These are phyloP conservation scores for Pontederia paniculata DNA, from an alignment of 176 grass and related monocot species.

Conservation along the genomic window DNA sequence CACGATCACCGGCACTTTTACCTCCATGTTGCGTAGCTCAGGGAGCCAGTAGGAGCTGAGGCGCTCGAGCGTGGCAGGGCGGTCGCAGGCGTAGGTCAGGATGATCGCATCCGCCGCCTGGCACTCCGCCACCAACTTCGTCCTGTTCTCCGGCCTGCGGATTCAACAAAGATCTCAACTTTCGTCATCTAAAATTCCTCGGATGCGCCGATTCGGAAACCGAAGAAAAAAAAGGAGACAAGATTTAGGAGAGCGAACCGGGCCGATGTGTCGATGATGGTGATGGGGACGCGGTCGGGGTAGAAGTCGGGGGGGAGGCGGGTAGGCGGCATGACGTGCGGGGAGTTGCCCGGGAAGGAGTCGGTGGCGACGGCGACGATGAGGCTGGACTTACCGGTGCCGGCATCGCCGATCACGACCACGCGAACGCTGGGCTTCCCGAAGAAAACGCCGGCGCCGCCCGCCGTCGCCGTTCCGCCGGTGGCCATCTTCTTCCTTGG, in stretches of 20 bases:
- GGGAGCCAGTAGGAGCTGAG: conserved; percentile 89
- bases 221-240: not conserved
- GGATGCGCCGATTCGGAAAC: not conserved
- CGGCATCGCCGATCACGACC: conserved; percentile 69
- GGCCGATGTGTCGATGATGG: conserved; percentile 82
- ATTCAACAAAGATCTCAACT: no score
- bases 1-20: conserved; percentile 72
- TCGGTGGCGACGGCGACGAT: conserved; percentile 73
- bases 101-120: conserved; percentile 74
- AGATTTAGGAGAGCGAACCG: conserved; percentile 27
- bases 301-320: conserved; percentile 82
- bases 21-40: conserved; percentile 70
- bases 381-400: conserved; percentile 89
- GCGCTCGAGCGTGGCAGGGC: conserved; percentile 60
- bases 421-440: conserved; percentile 64
- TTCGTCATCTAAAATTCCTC: not conserved
- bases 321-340: conserved; percentile 56
- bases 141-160: conserved; percentile 68
- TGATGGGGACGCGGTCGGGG: conserved; percentile 89
- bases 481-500: conserved; percentile 27
- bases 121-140: conserved; percentile 81
- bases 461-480: conserved; percentile 20
- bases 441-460: conserved; percentile 30
- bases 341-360: conserved; percentile 70
- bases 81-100: conserved; percentile 81